These are phyloP conservation scores for Sophora flavescens DNA, from an alignment of 306 rosid genomes.

Conservation along the genomic window DNA sequence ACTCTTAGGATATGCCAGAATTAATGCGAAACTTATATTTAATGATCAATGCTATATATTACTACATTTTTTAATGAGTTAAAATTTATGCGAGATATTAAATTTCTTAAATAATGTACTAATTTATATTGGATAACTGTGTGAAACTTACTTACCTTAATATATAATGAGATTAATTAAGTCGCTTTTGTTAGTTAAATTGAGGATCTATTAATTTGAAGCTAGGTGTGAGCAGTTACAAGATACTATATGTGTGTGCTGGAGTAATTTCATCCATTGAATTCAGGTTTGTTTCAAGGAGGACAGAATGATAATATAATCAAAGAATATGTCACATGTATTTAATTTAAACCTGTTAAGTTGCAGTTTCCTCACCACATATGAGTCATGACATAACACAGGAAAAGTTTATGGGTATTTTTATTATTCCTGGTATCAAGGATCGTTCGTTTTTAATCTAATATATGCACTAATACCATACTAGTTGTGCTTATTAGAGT, in stretches of 20 bases:
- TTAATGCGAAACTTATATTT: background rate
- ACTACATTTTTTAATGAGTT: too few relatives aligned
- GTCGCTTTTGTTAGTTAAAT: background rate
- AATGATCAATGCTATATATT: background rate
- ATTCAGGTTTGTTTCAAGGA: conserved; percentile 16
- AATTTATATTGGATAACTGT: too few relatives aligned
- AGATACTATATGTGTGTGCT: too few relatives aligned
- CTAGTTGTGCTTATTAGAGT: conserved; percentile 8
- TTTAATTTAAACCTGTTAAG: too few relatives aligned
- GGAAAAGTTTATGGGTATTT: too few relatives aligned
- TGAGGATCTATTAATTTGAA: background rate
- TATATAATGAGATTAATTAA: background rate
- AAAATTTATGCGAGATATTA: too few relatives aligned
- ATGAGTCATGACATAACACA: too few relatives aligned
- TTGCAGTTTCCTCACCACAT: too few relatives aligned
- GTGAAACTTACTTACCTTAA: too few relatives aligned
- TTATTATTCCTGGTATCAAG: too few relatives aligned
- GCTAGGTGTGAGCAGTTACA: background rate
- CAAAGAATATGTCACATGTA: conserved; percentile 13
- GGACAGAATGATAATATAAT: conserved; percentile 36
- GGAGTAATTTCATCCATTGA: conserved; percentile 3
- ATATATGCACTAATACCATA: background rate
- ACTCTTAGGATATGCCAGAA: background rate
- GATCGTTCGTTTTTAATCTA: too few relatives aligned
- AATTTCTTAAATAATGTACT: too few relatives aligned